phyloP scores from a whole-genome alignment of 345 rosid genomes.

The Syzygium oleosum region DNA sequence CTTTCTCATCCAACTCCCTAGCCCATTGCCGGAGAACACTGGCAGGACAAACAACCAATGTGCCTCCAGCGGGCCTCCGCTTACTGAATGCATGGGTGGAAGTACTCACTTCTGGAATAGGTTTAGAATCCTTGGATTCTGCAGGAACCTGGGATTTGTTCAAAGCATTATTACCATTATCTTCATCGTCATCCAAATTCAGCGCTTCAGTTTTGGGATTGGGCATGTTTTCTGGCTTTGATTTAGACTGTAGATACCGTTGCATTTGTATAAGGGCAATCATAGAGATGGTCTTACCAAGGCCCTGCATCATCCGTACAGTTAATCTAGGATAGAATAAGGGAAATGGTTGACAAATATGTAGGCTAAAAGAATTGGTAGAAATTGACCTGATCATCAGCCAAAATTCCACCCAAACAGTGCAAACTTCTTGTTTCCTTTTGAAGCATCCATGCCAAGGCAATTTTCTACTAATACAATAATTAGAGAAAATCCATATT shows the following conservation, averaged over 20 bases:
- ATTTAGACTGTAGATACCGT: conserved; percentile 41
- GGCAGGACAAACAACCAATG: conserved; percentile 95
- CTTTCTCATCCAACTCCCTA: conserved; percentile 84
- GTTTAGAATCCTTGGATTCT: conserved; percentile 23
- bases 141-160: conserved; percentile 32
- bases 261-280: conserved; percentile 91
- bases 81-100: conserved; percentile 29
- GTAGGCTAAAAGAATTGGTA: not conserved
- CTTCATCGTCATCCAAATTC: conserved; percentile 79
- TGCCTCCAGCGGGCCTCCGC: conserved; percentile 76
- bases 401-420: conserved; percentile 93
- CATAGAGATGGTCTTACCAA: conserved; percentile 92
- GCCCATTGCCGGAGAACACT: conserved; percentile 96
- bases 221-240: conserved; percentile 36
- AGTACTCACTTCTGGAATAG: conserved; percentile 42
- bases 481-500: conserved; percentile 3
- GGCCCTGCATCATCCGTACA: conserved; percentile 45
- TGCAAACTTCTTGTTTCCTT: conserved; percentile 77
- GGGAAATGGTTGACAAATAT: not conserved
- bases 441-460: conserved; percentile 95
- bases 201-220: conserved; percentile 58
- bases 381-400: conserved; percentile 90
- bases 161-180: conserved; percentile 23
- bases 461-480: conserved; percentile 67
- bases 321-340: not conserved